phyloP scores from a whole-genome alignment of 805 yeast species.

The Hanseniaspora lindneri region DNA sequence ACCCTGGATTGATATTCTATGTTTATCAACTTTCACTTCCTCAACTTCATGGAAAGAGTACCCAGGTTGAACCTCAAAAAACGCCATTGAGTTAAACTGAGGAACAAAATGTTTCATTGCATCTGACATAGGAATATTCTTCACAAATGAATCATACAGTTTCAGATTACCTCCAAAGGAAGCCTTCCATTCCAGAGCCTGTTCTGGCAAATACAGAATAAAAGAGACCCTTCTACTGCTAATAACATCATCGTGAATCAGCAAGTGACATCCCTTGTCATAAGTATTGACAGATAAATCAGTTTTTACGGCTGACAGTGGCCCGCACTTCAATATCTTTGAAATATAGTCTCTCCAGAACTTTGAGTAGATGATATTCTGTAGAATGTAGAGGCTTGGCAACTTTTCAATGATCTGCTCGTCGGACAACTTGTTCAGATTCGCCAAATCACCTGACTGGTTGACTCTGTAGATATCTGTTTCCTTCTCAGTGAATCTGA shows the following conservation, averaged over 20 bases:
- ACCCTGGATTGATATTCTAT: constrained; percentile 86
- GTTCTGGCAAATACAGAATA: constrained; percentile 85
- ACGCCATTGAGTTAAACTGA: constrained; percentile 90
- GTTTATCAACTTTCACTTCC: constrained; percentile 85
- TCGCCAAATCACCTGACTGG: constrained; percentile 87
- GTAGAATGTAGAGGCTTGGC: constrained; percentile 61
- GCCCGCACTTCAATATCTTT: constrained; percentile 73
- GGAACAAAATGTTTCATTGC: constrained; percentile 61
- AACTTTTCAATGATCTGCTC: constrained; percentile 60
- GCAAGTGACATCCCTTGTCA: constrained; percentile 81
- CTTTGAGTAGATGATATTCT: constrained; percentile 81
- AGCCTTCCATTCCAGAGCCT: constrained; percentile 77
- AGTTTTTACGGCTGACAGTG: constrained; percentile 76
- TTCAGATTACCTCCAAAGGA: constrained; percentile 90
- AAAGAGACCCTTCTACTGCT: constrained; percentile 90
- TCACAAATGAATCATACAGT: constrained; percentile 71
- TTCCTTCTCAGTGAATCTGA: constrained; percentile 88
- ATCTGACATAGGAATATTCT: constrained; percentile 83
- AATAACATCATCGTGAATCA: constrained; percentile 95
- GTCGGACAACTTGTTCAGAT: constrained; percentile 64
- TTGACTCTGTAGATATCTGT: constrained; percentile 90
- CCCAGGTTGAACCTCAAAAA: constrained; percentile 93
- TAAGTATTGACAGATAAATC: constrained; percentile 90
- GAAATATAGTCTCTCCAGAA: constrained; percentile 71
- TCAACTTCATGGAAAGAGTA: constrained; percentile 95